Base-by-base conservation (phyloP, 805 yeast species). In the Lipomyces yamanashiensis region DNA sequence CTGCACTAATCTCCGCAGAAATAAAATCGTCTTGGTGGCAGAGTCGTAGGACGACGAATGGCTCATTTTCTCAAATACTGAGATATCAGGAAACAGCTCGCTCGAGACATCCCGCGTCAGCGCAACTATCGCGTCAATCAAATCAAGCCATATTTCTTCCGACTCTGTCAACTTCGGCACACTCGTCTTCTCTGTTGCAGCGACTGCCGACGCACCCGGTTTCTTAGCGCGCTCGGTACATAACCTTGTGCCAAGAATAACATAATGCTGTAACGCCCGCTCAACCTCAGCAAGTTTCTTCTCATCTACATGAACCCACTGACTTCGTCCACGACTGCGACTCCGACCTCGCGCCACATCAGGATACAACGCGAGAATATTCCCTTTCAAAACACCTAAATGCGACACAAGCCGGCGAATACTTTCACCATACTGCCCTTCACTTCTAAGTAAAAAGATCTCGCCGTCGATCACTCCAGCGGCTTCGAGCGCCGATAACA, bases 381-480 rank as follows among this genome's bases (percentile, higher is more conserved):
- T 40, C 12, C 41, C 47, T 40, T 52, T 56, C 52, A 67, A 45
- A n/a, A 48, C 40, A 10, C 21, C 56, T 47, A 68, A 52, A 43
- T 68, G 67, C 37, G 58, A 13, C 17, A 53, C 49, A 41, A 68
- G 44, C 36, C 67, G 43, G 13, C 61, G 53, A n/a, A 68, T 58
- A 3, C 70, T 65, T 36, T 67, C 67, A 8, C 47, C 62, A 36
- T 58, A 68, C 44, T 68, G 67, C 19, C 70, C 67, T 41, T 68
- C 66, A 21, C 66, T 57, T 36, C 70, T 28, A 21, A 67, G 58
- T 49, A 68, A 44, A 51, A 63, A 68, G 1, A 68, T 64, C 34
- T 63, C 68, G 9, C 70, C 68, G 34, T 68, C 70, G n/a, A 64
- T 60, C 21, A 64, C 68, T 7, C 69, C 68, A 8, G 64, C 68